Percentiles rank a stretch among this genome's conserved stretches.
These are phyloP conservation scores for Barnettozyma sucrosica DNA, from an alignment of 805 yeast genomes.

Conservation along the genomic window DNA sequence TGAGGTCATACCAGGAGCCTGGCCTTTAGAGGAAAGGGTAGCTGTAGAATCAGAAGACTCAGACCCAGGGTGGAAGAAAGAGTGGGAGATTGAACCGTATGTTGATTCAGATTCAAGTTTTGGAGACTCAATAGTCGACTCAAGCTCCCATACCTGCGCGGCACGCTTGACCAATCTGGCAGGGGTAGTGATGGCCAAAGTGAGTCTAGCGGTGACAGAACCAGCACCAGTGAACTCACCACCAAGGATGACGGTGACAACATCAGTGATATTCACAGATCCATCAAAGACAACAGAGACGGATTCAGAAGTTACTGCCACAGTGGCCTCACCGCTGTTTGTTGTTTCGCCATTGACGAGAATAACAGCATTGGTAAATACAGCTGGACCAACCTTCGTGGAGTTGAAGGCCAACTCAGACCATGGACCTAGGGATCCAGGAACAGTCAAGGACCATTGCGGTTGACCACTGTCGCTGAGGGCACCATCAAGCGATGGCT, in stretches of 20 bases:
- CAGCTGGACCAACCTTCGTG: constrained; percentile 7
- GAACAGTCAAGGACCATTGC: constrained; percentile 14
- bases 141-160: neutral
- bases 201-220: neutral
- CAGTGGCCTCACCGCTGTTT: neutral
- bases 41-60: neutral
- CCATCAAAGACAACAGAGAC: neutral
- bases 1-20: neutral
- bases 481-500: constrained; percentile 8
- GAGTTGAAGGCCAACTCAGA: constrained; percentile 7
- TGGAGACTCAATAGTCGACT: neutral
- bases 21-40: too few species aligned
- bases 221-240: neutral
- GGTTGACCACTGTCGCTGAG: constrained; percentile 7
- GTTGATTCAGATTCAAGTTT: neutral
- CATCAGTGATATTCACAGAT: neutral
- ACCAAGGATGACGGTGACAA: neutral
- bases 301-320: constrained; percentile 3
- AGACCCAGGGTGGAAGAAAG: neutral
- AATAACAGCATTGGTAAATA: constrained; percentile 4
- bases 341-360: constrained; percentile 10
- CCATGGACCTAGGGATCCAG: constrained; percentile 21
- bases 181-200: neutral
- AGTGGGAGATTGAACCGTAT: neutral
- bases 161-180: neutral